Percentiles rank a stretch among this genome's conserved stretches.
Evolutionary conservation across 2,329 filamentous ascomycete genomes (phyloP).

Genomic region (Neopestalotiopsis sp.): DNA sequence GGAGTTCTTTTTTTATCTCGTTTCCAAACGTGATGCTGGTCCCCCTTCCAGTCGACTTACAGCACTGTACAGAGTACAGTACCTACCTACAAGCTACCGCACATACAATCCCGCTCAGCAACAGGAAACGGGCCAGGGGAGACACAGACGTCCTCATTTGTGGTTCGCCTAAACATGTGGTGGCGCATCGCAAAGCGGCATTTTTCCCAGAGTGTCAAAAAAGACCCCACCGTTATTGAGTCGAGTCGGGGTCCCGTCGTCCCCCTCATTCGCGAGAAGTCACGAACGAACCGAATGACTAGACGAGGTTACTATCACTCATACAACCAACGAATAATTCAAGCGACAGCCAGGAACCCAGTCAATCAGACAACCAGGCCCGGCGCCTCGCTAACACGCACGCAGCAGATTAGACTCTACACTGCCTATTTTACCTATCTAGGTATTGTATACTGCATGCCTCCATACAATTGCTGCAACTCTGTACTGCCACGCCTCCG

Average conservation of each 20-base stretch:
- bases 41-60: not conserved
- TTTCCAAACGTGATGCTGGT: not conserved
- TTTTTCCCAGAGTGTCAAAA: not conserved
- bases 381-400: not conserved
- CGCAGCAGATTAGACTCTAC: not conserved
- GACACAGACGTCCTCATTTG: not conserved
- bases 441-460: too few species aligned
- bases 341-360: not conserved
- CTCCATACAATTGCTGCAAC: not conserved
- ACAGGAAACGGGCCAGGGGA: not conserved
- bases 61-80: not conserved
- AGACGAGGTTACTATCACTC: not conserved
- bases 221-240: slow-evolving; percentile 13
- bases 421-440: not conserved
- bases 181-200: slow-evolving; percentile 6
- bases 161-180: slow-evolving; percentile 13
- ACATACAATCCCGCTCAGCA: not conserved
- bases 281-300: not conserved
- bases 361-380: not conserved
- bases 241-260: slow-evolving; percentile 12
- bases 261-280: not conserved
- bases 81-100: not conserved
- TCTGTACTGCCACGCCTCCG: not conserved
- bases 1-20: slow-evolving; percentile 14
- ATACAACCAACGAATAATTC: not conserved